A percentile compares a stretch with the other conserved stretches of the same genome.
phyloP scores from a whole-genome alignment of 176 grass and related monocot species.

The Melocanna baccifera region DNA sequence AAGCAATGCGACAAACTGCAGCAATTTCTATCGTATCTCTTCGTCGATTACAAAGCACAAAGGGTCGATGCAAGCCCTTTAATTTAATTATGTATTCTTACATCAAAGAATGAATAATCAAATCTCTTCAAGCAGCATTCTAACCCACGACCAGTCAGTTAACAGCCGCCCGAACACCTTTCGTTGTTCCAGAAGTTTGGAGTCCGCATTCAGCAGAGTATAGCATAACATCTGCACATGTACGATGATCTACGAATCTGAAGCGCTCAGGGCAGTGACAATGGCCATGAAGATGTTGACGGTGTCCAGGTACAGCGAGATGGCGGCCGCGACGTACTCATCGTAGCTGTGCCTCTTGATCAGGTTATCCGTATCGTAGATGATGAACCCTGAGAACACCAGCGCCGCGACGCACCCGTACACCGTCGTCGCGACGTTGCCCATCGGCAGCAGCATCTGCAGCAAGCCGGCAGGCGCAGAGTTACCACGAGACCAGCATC shows the following conservation, averaged over 20 bases:
- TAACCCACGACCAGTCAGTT: too few relatives aligned
- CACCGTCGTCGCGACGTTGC: slow-evolving; percentile 40
- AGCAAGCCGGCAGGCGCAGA: not conserved
- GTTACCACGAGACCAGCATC: not conserved
- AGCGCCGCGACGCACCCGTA: slow-evolving; percentile 46
- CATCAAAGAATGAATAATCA: too few relatives aligned
- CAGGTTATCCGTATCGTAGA: slow-evolving; percentile 62
- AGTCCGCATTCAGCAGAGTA: not conserved
- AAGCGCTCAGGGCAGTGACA: slow-evolving; percentile 27
- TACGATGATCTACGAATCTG: slow-evolving; percentile 29
- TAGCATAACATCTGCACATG: not conserved
- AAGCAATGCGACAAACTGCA: not conserved
- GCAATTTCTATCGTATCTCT: not conserved
- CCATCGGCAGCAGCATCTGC: slow-evolving; percentile 61
- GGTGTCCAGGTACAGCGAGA: slow-evolving; percentile 54
- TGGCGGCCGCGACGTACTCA: slow-evolving; percentile 47
- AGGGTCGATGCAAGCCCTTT: too few relatives aligned
- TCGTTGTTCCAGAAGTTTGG: not conserved
- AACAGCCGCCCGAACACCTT: too few relatives aligned
- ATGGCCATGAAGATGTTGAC: slow-evolving; percentile 62
- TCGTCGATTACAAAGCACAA: not conserved
- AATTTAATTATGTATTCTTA: too few relatives aligned
- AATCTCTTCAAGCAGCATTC: too few relatives aligned
- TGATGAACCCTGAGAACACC: slow-evolving; percentile 56
- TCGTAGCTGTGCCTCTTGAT: slow-evolving; percentile 66